phyloP scores from a whole-genome alignment of 495 filamentous ascomycete species.

The Neurospora cerealis region DNA sequence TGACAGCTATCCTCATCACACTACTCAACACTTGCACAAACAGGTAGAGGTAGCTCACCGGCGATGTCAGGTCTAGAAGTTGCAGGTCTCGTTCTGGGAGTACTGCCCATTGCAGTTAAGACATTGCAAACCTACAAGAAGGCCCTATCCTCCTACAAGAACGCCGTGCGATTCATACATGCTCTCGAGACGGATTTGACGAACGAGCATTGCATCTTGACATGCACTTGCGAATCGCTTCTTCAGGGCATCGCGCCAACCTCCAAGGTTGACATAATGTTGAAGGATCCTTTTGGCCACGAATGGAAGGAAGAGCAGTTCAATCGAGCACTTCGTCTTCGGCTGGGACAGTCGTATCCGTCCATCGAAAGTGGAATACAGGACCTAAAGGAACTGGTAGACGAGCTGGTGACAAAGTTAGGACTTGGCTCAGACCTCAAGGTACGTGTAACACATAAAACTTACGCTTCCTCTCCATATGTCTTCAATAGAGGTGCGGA shows the following conservation, averaged over 20 bases:
- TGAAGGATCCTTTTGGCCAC: neutral
- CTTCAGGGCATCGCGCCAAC: neutral
- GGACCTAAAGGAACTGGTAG: neutral
- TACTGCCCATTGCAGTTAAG: slow-evolving; percentile 23
- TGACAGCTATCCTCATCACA: no score
- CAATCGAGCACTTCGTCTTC: neutral
- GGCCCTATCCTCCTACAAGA: slow-evolving; percentile 15
- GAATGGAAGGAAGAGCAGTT: neutral
- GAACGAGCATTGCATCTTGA: neutral
- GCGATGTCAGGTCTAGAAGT: slow-evolving; percentile 10
- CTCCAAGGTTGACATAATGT: neutral
- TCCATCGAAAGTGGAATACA: neutral
- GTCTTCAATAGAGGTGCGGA: no score
- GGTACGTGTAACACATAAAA: no score
- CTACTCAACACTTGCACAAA: no score
- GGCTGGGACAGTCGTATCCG: neutral
- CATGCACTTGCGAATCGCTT: neutral
- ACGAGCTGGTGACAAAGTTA: neutral
- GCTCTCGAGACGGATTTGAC: neutral
- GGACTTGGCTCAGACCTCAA: neutral
- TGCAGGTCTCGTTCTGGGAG: slow-evolving; percentile 24
- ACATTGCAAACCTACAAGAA: slow-evolving; percentile 22
- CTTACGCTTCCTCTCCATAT: no score
- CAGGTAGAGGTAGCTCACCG: neutral
- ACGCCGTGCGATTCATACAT: neutral